Evolutionary conservation across 495 filamentous ascomycete species (phyloP).

Genomic region (Aspergillus olivimuriae): DNA sequence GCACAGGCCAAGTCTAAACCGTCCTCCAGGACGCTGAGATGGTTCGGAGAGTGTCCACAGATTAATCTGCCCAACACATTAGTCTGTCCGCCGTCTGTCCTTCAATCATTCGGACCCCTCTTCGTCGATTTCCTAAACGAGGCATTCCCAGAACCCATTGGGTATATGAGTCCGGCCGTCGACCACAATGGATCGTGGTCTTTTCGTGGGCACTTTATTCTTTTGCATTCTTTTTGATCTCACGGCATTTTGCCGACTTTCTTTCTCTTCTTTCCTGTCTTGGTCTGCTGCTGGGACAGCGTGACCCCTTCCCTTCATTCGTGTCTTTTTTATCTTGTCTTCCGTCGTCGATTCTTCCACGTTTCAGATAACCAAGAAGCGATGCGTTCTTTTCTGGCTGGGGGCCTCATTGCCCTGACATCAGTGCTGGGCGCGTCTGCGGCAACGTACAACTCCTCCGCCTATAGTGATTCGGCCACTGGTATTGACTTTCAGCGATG

Average conservation of each 20-base stretch:
- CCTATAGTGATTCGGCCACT: slow-evolving; percentile 29
- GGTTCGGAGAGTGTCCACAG: slow-evolving; percentile 5
- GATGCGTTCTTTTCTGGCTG: slow-evolving; percentile 12
- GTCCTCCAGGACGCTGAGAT: neutral
- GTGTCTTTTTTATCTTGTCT: slow-evolving; percentile 2
- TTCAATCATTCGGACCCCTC: slow-evolving; percentile 8
- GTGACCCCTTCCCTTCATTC: slow-evolving; percentile 5
- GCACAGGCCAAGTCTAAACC: neutral
- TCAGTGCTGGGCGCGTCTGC: slow-evolving; percentile 8
- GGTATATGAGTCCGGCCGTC: slow-evolving; percentile 8
- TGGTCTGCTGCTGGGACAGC: slow-evolving; percentile 13
- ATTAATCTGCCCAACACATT: slow-evolving; percentile 13
- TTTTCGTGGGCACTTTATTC: neutral
- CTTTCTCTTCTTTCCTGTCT: slow-evolving; percentile 10
- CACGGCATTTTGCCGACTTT: slow-evolving; percentile 9
- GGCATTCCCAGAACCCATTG: too few species aligned
- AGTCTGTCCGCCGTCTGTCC: slow-evolving; percentile 7
- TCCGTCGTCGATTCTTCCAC: slow-evolving; percentile 1
- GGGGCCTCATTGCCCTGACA: slow-evolving; percentile 9
- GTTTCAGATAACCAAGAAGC: neutral
- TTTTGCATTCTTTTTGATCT: slow-evolving; percentile 4
- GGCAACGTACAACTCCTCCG: slow-evolving; percentile 10
- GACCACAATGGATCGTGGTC: neutral
- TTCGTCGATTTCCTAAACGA: too few species aligned
- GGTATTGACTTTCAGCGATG: slow-evolving; percentile 32